Base-by-base conservation (phyloP, 805 yeast species). In the Millerozyma miso region DNA sequence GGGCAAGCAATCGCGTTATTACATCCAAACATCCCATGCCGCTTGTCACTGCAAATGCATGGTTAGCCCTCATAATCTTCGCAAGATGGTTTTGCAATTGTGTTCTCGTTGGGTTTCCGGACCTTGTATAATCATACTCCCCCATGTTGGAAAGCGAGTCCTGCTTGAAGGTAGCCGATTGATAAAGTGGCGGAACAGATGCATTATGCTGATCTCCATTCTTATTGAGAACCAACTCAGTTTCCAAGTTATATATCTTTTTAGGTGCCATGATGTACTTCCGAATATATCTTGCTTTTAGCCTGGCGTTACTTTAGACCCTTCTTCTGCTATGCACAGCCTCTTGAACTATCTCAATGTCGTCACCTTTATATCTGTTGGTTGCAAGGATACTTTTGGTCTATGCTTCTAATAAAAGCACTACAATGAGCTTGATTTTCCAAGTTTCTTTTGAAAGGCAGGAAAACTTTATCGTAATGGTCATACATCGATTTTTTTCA, bases 11-110 rank as follows among this genome's bases (percentile, higher is more conserved):
- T 36, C 95, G 76, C 33, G 86, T 76, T 44, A 90, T 83, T 23
- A 88, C 90, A 59, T 91, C 97, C 48, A 88, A 70, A 43, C 95
- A 89, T 2, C 95, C 84, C 98, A 90, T 90, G 19, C 98, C 98
- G 38, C 89, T 80, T 38, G 89, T 80, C 8, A 89, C 95, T 3
- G 95, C 96, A 54, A 77, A 83, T 1, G 88, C 81, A 39, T 83
- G 76, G 20, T 76, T 65, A n/a, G 95, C 90, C 53, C 77, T 77
- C 83, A 88, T 88, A 52, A 90, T 75, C 49, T 80, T 79, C 31
- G 87, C 83, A 54, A 90, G 58, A 54, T 90, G 95, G 37, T 77
- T 71, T 62, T 90, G 96, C 46, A 89, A 65, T 33, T 79, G 77
- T 0, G 91, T 79, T 62, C 98, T 75, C 1, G 97, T 88, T 18